phyloP scores from a whole-genome alignment of 2,329 filamentous ascomycete genomes.

The Sphaerostilbella broomeana region DNA sequence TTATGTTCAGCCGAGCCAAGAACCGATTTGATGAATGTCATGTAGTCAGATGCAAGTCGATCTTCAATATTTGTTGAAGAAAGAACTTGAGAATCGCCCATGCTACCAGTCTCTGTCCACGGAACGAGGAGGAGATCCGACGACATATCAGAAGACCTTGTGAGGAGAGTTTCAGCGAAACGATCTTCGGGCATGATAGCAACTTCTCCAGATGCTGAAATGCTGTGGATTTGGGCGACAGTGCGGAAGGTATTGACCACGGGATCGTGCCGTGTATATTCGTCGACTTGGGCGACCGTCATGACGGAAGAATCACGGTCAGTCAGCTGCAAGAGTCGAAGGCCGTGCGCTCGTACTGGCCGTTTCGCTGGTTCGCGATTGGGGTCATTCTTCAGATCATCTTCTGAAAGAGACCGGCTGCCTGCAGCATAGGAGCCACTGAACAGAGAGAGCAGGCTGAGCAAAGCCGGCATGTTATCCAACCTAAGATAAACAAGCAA shows the following conservation, averaged over 20 bases:
- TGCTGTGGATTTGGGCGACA: constrained; percentile 76
- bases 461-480: constrained; percentile 75
- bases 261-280: constrained; percentile 66
- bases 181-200: constrained; percentile 70
- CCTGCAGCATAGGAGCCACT: constrained; percentile 38
- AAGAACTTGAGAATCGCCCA: constrained; percentile 50
- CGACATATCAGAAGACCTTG: constrained; percentile 60
- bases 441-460: constrained; percentile 75
- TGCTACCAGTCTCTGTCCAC: constrained; percentile 77
- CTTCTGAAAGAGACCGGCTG: constrained; percentile 1
- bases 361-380: constrained; percentile 1
- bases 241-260: constrained; percentile 88
- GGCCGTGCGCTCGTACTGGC: constrained; percentile 65
- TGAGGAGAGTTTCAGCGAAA: constrained; percentile 70
- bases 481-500: constrained; percentile 77
- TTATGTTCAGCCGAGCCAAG: constrained; percentile 61
- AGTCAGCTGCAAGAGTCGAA: constrained; percentile 81
- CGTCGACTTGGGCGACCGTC: constrained; percentile 78
- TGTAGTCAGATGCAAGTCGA: constrained; percentile 49
- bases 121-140: constrained; percentile 77
- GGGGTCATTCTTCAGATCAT: constrained; percentile 25
- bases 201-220: constrained; percentile 75
- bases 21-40: constrained; percentile 64
- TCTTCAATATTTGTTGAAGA: constrained; percentile 24
- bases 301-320: constrained; percentile 94